Evolutionary conservation across 352 stramenopile genomes (phyloP), one percentile per base, ranked within the genome.

Genomic region (Lagenidium sp.): DNA sequence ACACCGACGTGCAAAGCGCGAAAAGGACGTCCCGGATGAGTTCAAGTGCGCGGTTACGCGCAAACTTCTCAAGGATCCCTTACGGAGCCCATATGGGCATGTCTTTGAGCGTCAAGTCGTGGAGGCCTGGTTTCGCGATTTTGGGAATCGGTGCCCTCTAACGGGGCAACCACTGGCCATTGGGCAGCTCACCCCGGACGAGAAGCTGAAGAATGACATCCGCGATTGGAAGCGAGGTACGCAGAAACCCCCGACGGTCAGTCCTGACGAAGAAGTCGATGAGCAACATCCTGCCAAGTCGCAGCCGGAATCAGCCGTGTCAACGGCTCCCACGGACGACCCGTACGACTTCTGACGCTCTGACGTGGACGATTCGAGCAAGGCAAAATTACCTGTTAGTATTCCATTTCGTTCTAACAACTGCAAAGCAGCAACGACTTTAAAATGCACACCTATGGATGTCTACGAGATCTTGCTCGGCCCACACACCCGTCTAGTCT

Each of bases 121-220:
- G 37, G 72, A 93, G 41, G 66, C 67, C 11, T 90, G 80, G 77
- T 85, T 89, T 26, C 68, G 69, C 21, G 74, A 90, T 48, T 92
- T 89, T 52, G 80, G 77, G 35, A 89, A 89, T 36, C 72, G 77
- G 16, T 93, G 77, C 31, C 80, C 77, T 22, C 47, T 90, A 19
- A 87, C 75, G 2, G 75, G 72, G 3, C 63, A 92, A 51, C 76
- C 79, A 13, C 65, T 92, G 1, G 68, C 60, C 12, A 43, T 71
- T 19, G 47, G 54, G 13, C 60, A 92, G 40, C 45, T 92, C 6
- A 45, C 53, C 22, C 51, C 46, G 10, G 77, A 89, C 26, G 54
- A 68, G 6, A 70, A 72, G 19, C 60, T 92, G 16, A 68, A 70
- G 40, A 50, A 59, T 5, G 59, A 71, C 21, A 92, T 87, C 41